phyloP scores from a whole-genome alignment of 2,329 filamentous ascomycete genomes.

The Celoporthe dispersa region DNA sequence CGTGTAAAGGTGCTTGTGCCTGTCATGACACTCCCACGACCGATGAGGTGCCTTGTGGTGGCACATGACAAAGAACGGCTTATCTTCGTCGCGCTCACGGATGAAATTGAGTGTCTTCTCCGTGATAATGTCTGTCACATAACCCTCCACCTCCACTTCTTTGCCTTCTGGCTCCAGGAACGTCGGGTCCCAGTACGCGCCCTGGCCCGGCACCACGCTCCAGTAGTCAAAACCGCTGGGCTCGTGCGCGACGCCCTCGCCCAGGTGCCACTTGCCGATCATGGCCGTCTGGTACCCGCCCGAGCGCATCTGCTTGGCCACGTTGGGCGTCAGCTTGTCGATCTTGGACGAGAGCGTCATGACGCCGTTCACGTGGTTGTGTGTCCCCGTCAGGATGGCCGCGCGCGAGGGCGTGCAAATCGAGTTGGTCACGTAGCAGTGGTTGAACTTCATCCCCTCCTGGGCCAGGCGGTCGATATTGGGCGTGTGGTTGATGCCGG shows the following conservation, averaged over 20 bases:
- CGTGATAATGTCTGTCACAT: conserved; percentile 57
- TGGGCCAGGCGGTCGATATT: conserved; percentile 54
- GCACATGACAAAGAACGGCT: conserved; percentile 60
- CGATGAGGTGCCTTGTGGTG: conserved; percentile 61
- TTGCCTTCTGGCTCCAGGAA: conserved; percentile 49
- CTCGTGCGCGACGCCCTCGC: conserved; percentile 50
- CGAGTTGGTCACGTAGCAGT: conserved; percentile 58
- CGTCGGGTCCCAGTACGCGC: conserved; percentile 55
- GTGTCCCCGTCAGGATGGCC: conserved; percentile 53
- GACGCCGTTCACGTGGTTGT: conserved; percentile 59
- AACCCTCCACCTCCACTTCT: conserved; percentile 43
- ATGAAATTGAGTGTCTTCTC: conserved; percentile 53
- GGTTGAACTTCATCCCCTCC: conserved; percentile 56
- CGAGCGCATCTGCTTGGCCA: conserved; percentile 53
- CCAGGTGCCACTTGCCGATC: conserved; percentile 59
- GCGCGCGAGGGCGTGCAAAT: conserved; percentile 58
- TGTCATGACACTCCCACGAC: conserved; percentile 54
- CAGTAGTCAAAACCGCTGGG: conserved; percentile 58
- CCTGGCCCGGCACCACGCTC: conserved; percentile 55
- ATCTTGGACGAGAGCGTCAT: conserved; percentile 54
- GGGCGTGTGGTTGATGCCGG: conserved; percentile 56
- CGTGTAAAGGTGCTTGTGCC: conserved; percentile 53
- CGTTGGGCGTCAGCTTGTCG: conserved; percentile 55
- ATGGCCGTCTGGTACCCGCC: conserved; percentile 56
- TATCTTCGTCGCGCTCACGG: conserved; percentile 37